Conservation (phyloP, 306 rosid genomes). For the Datisca glomerata region DNA sequence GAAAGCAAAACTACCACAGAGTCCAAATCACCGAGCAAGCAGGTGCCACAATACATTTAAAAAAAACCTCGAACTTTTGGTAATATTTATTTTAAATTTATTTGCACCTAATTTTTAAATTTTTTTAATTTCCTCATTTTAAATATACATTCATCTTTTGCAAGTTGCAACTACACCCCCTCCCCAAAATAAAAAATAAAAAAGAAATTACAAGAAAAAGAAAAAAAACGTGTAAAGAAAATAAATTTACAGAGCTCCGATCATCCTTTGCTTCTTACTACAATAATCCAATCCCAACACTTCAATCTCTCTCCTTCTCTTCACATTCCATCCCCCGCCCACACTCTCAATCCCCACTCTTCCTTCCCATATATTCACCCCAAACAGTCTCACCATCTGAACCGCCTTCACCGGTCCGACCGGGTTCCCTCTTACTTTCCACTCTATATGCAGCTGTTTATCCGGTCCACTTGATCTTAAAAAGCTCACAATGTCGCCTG, state of each 20-base stretch:
- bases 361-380: constrained; percentile 19
- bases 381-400: constrained; percentile 24
- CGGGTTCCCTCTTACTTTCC: neutral
- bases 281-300: constrained; percentile 1
- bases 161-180: too few species aligned
- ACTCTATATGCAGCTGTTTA: constrained; percentile 15
- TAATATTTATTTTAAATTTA: neutral
- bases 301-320: constrained; percentile 3
- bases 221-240: too few species aligned
- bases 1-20: too few species aligned
- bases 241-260: constrained; percentile 12
- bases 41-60: too few species aligned
- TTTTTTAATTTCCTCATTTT: neutral
- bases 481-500: constrained; percentile 27
- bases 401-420: neutral
- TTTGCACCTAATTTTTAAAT: neutral
- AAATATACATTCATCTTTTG: neutral
- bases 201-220: neutral
- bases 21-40: too few species aligned
- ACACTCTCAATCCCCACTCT: neutral
- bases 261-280: constrained; percentile 10
- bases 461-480: constrained; percentile 17
- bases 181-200: neutral
- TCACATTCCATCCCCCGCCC: neutral
- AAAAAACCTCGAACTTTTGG: too few species aligned